Conservation (phyloP, 192 early-diverging fungal genomes). For the Dissophora globulifera region DNA sequence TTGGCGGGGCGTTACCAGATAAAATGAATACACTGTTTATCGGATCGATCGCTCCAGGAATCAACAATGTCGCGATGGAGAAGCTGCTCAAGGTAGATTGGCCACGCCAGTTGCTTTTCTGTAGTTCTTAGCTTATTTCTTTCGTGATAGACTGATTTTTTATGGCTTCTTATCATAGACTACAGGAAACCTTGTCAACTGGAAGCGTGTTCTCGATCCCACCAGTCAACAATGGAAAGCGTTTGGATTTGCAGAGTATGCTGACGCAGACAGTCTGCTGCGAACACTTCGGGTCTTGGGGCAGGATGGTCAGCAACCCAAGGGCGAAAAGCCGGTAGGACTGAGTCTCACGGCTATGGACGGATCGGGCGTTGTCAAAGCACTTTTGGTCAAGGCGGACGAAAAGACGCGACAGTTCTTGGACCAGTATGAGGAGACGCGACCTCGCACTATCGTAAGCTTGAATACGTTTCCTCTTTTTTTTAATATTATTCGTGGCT, state of each 20-base stretch:
- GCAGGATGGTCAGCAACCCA: constrained; percentile 63
- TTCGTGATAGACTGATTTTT: too few relatives aligned
- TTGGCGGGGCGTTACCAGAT: constrained; percentile 55
- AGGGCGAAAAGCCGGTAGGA: constrained; percentile 43
- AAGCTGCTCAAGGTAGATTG: constrained; percentile 66
- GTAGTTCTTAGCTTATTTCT: too few relatives aligned
- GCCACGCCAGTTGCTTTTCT: too few relatives aligned
- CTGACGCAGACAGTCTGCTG: constrained; percentile 68
- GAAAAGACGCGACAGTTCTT: constrained; percentile 66
- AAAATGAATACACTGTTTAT: constrained; percentile 79
- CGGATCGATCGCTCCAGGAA: constrained; percentile 73
- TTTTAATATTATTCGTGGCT: not conserved
- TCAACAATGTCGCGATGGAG: constrained; percentile 74
- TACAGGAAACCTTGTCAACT: constrained; percentile 72
- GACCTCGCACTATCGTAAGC: constrained; percentile 53
- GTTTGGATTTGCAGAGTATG: constrained; percentile 82
- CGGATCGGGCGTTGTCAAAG: constrained; percentile 48
- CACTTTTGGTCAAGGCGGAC: constrained; percentile 65
- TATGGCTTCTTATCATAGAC: constrained; percentile 51
- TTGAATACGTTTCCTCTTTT: constrained; percentile 9
- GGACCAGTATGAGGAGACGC: constrained; percentile 59
- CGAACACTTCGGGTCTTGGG: constrained; percentile 73
- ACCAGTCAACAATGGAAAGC: constrained; percentile 60
- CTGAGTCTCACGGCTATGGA: constrained; percentile 43
- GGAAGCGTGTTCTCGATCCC: constrained; percentile 78